Evolutionary conservation across 2,329 filamentous ascomycete genomes (phyloP).

Genomic region (Penicillium occitanis): DNA sequence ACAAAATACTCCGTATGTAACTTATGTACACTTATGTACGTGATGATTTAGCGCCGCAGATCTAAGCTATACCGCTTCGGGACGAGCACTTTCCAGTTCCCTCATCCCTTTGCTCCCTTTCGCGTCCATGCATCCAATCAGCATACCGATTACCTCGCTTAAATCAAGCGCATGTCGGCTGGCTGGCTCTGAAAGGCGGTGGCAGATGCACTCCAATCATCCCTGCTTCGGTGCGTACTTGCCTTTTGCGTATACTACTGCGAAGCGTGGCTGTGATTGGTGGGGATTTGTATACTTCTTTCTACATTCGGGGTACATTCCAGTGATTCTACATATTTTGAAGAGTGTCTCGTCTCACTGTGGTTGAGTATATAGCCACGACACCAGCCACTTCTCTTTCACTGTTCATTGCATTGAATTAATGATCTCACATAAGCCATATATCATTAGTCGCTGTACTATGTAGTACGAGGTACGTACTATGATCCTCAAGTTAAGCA

Average conservation of each 20-base stretch:
- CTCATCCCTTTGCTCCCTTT: neutral
- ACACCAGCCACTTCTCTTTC: neutral
- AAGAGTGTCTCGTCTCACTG: neutral
- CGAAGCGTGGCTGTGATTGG: neutral
- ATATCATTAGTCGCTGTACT: neutral
- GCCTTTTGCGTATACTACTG: constrained; percentile 13
- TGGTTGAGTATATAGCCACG: neutral
- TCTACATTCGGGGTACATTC: neutral
- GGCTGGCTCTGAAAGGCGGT: neutral
- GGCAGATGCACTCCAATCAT: neutral
- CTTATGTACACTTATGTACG: neutral
- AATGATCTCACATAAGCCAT: neutral
- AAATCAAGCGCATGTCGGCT: constrained; percentile 7
- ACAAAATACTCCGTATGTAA: neutral
- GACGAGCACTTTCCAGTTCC: neutral
- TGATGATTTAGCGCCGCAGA: constrained; percentile 3
- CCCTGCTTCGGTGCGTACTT: neutral
- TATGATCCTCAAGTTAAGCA: neutral
- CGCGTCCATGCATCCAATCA: neutral
- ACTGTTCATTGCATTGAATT: neutral
- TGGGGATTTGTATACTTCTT: neutral
- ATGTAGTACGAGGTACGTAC: neutral
- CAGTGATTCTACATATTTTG: neutral
- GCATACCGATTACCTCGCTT: neutral
- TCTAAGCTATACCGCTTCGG: neutral